These are phyloP conservation scores for Eucalyptus guilfoylei DNA, from an alignment of 345 rosid species.

Conservation along the genomic window DNA sequence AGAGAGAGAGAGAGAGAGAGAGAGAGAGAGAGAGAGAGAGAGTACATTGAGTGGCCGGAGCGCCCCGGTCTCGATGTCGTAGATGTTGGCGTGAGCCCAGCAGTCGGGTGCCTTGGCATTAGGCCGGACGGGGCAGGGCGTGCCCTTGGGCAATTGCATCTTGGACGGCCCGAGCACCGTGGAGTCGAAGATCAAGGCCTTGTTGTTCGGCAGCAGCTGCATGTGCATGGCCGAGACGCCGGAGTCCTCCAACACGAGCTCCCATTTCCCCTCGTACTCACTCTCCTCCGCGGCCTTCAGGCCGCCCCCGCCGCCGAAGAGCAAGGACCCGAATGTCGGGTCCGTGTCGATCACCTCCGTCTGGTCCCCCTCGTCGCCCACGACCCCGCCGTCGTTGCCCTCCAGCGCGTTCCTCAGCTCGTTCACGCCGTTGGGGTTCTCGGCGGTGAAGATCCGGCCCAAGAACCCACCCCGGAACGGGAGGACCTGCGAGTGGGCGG, in stretches of 20 bases:
- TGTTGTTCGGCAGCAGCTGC: conserved; percentile 50
- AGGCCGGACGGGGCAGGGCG: conserved; percentile 19
- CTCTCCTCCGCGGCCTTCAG: not conserved
- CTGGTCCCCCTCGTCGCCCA: not conserved
- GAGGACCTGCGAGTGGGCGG: not conserved
- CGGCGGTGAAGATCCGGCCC: not conserved
- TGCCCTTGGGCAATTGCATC: conserved; percentile 7
- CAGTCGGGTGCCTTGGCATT: conserved; percentile 31
- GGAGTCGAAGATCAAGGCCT: conserved; percentile 64
- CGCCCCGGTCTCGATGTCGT: conserved; percentile 28
- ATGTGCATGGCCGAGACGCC: conserved; percentile 91
- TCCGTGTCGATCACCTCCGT: not conserved
- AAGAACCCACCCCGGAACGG: not conserved
- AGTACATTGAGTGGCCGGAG: conserved; percentile 40
- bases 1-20: not conserved
- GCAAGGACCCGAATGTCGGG: not conserved
- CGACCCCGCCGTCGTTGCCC: not conserved
- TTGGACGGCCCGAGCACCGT: conserved; percentile 53
- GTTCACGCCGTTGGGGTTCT: not conserved
- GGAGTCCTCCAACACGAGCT: conserved; percentile 31
- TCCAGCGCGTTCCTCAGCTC: not conserved
- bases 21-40: not conserved
- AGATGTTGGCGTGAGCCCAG: conserved; percentile 51
- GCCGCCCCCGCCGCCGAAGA: not conserved
- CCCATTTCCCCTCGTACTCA: conserved; percentile 43